These are phyloP conservation scores for Dryas alaskensis DNA, from an alignment of 306 rosid genomes.

Conservation along the genomic window DNA sequence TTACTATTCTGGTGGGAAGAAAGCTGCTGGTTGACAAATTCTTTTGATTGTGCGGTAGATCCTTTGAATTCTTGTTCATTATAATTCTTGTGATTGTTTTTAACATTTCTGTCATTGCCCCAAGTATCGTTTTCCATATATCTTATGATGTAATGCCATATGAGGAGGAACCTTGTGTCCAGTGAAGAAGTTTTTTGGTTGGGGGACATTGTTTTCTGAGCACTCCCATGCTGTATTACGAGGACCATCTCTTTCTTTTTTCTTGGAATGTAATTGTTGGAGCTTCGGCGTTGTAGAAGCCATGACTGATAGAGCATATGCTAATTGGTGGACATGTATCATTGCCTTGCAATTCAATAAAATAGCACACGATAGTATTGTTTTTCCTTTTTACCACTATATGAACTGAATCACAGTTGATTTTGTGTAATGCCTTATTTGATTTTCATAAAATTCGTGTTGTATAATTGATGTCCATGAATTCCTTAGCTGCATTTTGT, in stretches of 20 bases:
- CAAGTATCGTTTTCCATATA: conserved; percentile 46
- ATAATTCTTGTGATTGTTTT: conserved; percentile 76
- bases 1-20: conserved; percentile 78
- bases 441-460: conserved; percentile 24
- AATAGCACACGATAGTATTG: conserved; percentile 55
- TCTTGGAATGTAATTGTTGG: conserved; percentile 67
- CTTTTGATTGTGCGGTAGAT: conserved; percentile 41
- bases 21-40: conserved; percentile 58
- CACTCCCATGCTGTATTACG: conserved; percentile 51
- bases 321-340: conserved; percentile 76
- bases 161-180: conserved; percentile 55
- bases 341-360: conserved; percentile 70
- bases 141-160: conserved; percentile 46
- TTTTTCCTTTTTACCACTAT: conserved; percentile 28
- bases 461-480: conserved; percentile 25
- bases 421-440: conserved; percentile 28
- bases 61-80: conserved; percentile 62
- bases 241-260: conserved; percentile 48
- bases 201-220: conserved; percentile 49
- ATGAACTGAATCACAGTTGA: conserved; percentile 35
- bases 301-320: conserved; percentile 63
- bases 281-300: conserved; percentile 66
- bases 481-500: conserved; percentile 17
- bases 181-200: conserved; percentile 55
- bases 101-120: conserved; percentile 45